Base-by-base conservation (phyloP, 768 basidiomycete genomes). In the Suillus bovinus region DNA sequence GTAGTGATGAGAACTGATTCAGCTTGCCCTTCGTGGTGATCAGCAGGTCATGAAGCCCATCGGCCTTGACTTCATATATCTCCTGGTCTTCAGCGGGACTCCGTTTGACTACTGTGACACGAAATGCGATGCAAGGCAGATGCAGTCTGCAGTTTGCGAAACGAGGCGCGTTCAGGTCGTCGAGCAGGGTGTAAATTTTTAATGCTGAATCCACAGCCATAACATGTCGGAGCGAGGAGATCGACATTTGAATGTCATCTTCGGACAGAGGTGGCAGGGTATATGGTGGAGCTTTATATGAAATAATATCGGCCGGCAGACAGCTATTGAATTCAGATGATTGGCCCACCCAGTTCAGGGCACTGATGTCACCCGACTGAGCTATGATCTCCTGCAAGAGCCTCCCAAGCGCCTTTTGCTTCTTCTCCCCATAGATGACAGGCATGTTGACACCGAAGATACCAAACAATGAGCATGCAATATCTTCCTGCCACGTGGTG, bases 311-410 rank as follows among this genome's bases (percentile, higher is more conserved):
- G 20, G 20, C 42, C 5, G 42, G 42, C 10, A 44, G n/a, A n/a
- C 42, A 44, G n/a, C 42, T 44, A 44, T 44, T 44, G n/a, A 44
- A 44, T n/a, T 44, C 42, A n/a, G 42, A 44, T n/a, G 42, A n/a
- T 44, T 44, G 42, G 4, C 42, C 42, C 42, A 44, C 42, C 42
- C 42, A 44, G 8, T 44, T 10, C n/a, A 44, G 20, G 1, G 42
- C 42, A n/a, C 42, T 44, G n/a, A 44, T 44, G 42, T 44, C 42
- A n/a, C 42, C 42, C 3, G 42, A 44, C 42, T n/a, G 42, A 11
- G 42, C 42, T 11, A 44, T n/a, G n/a, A 44, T 10, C 42, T 44
- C 42, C n/a, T 44, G 42, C 42, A 44, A 11, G 20, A 44, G 42
- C 10, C 42, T n/a, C 10, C 42, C 42, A 44, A 44, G 42, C 42